Evolutionary conservation across 2,329 filamentous ascomycete genomes (phyloP).

Genomic region (Verticillium isaacii): DNA sequence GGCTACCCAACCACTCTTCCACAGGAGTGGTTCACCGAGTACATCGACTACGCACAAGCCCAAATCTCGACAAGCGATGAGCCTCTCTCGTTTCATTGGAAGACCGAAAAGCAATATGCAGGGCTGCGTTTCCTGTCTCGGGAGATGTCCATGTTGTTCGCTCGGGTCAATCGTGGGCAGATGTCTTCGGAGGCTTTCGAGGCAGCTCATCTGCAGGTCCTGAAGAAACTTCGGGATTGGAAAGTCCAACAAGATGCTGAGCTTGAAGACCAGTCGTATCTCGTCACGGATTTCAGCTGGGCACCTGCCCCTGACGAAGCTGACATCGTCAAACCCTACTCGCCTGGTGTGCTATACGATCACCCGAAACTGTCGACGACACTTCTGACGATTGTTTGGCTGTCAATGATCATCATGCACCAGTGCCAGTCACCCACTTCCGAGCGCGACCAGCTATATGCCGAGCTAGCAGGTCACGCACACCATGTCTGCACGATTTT

Average conservation of each 20-base stretch:
- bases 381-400: slow-evolving; percentile 69
- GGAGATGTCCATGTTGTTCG: slow-evolving; percentile 76
- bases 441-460: slow-evolving; percentile 41
- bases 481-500: slow-evolving; percentile 72
- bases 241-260: slow-evolving; percentile 53
- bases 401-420: slow-evolving; percentile 76
- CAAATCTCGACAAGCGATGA: slow-evolving; percentile 44
- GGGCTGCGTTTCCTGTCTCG: slow-evolving; percentile 68
- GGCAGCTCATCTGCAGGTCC: slow-evolving; percentile 53
- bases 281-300: slow-evolving; percentile 60
- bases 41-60: slow-evolving; percentile 57
- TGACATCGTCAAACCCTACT: slow-evolving; percentile 71
- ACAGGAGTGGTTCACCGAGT: slow-evolving; percentile 70
- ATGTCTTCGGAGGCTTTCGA: slow-evolving; percentile 62
- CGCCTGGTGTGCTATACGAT: slow-evolving; percentile 64
- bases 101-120: slow-evolving; percentile 62
- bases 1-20: slow-evolving; percentile 70
- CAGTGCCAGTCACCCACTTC: slow-evolving; percentile 63
- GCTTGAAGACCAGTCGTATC: slow-evolving; percentile 56
- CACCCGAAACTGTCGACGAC: slow-evolving; percentile 71
- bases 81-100: slow-evolving; percentile 45
- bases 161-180: slow-evolving; percentile 58
- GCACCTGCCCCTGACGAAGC: slow-evolving; percentile 44
- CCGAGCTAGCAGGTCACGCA: slow-evolving; percentile 57
- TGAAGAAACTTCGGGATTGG: slow-evolving; percentile 42